Evolutionary conservation across 257 asterid genomes (phyloP).

Genomic region (Solanum rostratum): DNA sequence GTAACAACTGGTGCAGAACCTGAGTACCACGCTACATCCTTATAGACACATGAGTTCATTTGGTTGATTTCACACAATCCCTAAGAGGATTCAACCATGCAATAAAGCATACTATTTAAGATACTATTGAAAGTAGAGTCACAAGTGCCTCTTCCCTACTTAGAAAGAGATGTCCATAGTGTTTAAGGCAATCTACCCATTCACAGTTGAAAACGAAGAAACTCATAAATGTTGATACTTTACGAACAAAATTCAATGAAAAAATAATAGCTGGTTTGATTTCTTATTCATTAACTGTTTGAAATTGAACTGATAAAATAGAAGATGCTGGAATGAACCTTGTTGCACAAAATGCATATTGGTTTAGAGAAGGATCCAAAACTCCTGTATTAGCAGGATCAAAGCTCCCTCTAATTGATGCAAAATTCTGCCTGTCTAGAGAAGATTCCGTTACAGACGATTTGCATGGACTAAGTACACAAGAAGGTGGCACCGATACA

Average conservation of each 20-base stretch:
- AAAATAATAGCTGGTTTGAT: background rate
- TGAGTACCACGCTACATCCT: background rate
- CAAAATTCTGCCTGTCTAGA: constrained; percentile 31
- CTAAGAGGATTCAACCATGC: background rate
- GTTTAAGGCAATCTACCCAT: background rate
- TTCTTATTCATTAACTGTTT: background rate
- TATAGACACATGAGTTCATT: background rate
- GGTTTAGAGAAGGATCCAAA: constrained; percentile 20
- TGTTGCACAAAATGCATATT: constrained; percentile 30
- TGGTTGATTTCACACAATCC: background rate
- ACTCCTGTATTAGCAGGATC: constrained; percentile 25
- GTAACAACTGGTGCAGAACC: background rate
- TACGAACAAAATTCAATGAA: background rate
- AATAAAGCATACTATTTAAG: background rate
- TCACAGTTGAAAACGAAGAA: background rate
- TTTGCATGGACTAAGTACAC: constrained; percentile 46
- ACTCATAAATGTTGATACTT: background rate
- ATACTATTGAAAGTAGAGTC: background rate
- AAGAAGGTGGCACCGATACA: constrained; percentile 50
- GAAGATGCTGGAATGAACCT: constrained; percentile 33
- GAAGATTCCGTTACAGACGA: constrained; percentile 40
- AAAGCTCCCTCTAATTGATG: constrained; percentile 14
- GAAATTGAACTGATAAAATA: background rate
- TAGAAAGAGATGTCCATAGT: background rate
- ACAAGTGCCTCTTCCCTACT: background rate